Conservation (phyloP, 164 flowering plant genomes). For the Tetrastigma voinierianum region DNA sequence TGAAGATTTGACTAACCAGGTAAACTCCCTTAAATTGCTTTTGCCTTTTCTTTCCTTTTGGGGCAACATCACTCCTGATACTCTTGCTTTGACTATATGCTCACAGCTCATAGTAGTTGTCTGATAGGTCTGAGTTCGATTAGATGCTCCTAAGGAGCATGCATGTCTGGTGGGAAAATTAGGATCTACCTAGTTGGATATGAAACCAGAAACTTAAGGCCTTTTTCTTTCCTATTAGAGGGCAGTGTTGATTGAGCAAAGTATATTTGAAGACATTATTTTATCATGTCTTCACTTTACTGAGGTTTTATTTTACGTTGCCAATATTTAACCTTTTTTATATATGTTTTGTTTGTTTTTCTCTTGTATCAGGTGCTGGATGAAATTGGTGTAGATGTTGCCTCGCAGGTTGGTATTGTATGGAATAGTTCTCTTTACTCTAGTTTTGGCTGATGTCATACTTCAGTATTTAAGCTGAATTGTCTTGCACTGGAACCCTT, state of each 20-base stretch:
- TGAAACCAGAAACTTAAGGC: slow-evolving; percentile 1
- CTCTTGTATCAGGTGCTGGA: slow-evolving; percentile 73
- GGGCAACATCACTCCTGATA: not conserved
- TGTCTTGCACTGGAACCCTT: slow-evolving; percentile 12
- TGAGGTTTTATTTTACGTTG: too few species aligned
- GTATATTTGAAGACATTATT: not conserved
- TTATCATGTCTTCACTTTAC: not conserved
- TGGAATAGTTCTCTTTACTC: not conserved
- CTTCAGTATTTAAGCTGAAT: not conserved
- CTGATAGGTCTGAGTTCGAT: not conserved
- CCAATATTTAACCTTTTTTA: too few species aligned
- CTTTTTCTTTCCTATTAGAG: not conserved
- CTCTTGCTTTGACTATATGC: not conserved
- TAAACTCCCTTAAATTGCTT: slow-evolving; percentile 9
- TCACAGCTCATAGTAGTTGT: not conserved
- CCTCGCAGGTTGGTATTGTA: slow-evolving; percentile 75
- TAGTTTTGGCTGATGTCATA: not conserved
- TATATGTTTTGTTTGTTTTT: not conserved
- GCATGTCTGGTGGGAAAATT: too few species aligned
- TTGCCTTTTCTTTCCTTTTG: not conserved
- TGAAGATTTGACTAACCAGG: slow-evolving; percentile 96
- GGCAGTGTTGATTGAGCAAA: not conserved
- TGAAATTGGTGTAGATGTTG: slow-evolving; percentile 94
- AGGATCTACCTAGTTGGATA: too few species aligned
- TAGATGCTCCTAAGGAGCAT: not conserved